Base-by-base conservation (phyloP, 768 basidiomycete species). In the Termitomyces sp. region DNA sequence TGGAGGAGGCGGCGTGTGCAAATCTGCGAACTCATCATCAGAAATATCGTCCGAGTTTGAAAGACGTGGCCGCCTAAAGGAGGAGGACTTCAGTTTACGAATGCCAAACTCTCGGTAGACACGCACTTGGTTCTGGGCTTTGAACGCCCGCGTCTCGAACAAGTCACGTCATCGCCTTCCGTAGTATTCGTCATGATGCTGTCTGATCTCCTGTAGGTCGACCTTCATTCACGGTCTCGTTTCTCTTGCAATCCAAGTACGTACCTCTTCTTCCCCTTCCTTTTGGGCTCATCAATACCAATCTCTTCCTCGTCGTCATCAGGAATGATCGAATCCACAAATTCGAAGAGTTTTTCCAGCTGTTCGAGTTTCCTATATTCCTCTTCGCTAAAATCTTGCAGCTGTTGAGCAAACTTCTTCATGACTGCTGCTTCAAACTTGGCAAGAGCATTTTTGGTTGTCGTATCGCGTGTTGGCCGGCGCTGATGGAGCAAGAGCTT, bases 371-470 rank as follows among this genome's bases (percentile, higher is more conserved):
- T 76, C 59, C 87, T 75, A 59, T 83, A 86, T 45, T 91, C 88
- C 41, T 82, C 87, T 66, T 91, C 88, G 59, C 79, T 84, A 69
- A 92, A 88, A 59, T 80, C 81, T 60, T 86, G 84, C 13, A 94
- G 74, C 64, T 88, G 85, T 55, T 82, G 78, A 39, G 84, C 82
- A 61, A 86, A 93, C 65, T 84, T 86, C 77, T 92, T 94, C 51
- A 73, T 70, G 45, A 97, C 75, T 4, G 75, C 60, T 0, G 78
- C 69, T 34, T 91, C 85, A 67, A 96, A 95, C 61, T 85, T 86
- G 24, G 71, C 74, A 52, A 96, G 76, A 0, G 92, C 86, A 60
- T 88, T 94, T 45, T 81, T 84, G 15, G 87, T 69, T 71, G 58
- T 80, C 65, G 49, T 78, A 73, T 76, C 95, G 78, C 57, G 80